These are phyloP conservation scores for Sclerotinia trifoliorum DNA, from an alignment of 2,329 filamentous ascomycete genomes.

Conservation along the genomic window DNA sequence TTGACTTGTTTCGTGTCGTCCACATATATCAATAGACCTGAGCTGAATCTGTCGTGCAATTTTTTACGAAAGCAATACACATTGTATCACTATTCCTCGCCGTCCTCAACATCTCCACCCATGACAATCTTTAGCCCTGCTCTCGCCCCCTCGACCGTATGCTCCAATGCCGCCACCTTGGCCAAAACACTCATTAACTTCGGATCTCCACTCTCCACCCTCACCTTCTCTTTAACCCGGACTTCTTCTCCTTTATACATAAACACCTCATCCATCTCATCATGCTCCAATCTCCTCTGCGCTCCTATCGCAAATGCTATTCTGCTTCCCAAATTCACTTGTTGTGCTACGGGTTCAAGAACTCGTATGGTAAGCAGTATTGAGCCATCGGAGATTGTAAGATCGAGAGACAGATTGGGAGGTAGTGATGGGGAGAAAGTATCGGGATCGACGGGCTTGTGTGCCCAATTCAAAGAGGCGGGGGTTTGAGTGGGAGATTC, in stretches of 20 bases:
- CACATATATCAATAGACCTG: not conserved
- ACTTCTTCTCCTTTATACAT: constrained; percentile 66
- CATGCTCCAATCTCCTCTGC: constrained; percentile 64
- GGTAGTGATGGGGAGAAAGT: constrained; percentile 63
- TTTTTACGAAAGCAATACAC: not conserved
- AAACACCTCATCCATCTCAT: constrained; percentile 79
- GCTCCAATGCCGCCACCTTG: constrained; percentile 75
- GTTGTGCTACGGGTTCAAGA: constrained; percentile 63
- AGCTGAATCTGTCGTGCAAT: not conserved
- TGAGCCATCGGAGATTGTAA: constrained; percentile 67
- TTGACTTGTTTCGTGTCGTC: no score
- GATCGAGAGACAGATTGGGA: constrained; percentile 69
- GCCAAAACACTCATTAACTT: constrained; percentile 79
- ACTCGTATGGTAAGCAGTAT: constrained; percentile 69
- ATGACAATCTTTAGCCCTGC: constrained; percentile 76
- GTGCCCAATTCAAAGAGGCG: constrained; percentile 31
- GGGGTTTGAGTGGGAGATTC: constrained; percentile 31
- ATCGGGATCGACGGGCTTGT: constrained; percentile 39
- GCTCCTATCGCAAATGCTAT: constrained; percentile 69
- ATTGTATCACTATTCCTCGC: constrained; percentile 8
- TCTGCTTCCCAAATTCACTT: constrained; percentile 61
- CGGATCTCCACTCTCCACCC: constrained; percentile 80
- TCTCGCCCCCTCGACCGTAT: constrained; percentile 68
- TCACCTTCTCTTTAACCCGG: constrained; percentile 83
- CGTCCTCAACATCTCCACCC: constrained; percentile 44